A percentile compares a stretch with the other conserved stretches of the same genome.
Evolutionary conservation across 345 rosid species (phyloP).

Genomic region (Raphanus raphanistrum): DNA sequence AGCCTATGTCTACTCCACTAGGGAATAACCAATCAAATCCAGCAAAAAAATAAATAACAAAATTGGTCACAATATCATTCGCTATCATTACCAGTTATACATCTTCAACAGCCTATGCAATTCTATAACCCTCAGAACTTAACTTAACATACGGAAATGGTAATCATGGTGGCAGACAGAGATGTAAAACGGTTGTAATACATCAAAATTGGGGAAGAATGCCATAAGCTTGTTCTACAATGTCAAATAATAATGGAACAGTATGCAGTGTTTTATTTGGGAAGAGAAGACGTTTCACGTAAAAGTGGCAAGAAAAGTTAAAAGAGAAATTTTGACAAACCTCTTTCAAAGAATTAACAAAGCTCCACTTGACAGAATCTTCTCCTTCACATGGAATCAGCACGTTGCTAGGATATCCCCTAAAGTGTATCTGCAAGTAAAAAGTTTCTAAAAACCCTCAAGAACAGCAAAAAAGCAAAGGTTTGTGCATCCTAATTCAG

Average conservation of each 20-base stretch:
- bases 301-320: background rate
- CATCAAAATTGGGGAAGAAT: too few relatives aligned
- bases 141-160: background rate
- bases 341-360: constrained; percentile 90
- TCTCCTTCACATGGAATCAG: constrained; percentile 90
- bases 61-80: background rate
- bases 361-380: constrained; percentile 92
- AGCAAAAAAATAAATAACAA: background rate
- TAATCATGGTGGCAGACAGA: background rate
- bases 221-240: too few relatives aligned
- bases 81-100: background rate
- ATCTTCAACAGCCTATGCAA: background rate
- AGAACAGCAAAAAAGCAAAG: background rate
- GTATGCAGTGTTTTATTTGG: background rate
- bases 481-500: background rate
- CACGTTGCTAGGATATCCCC: constrained; percentile 83
- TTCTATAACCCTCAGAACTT: background rate
- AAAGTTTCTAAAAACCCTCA: background rate
- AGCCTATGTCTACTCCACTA: background rate
- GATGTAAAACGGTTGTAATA: background rate
- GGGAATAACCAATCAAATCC: too few relatives aligned
- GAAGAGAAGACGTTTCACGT: background rate
- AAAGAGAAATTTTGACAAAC: constrained; percentile 39
- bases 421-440: constrained; percentile 75
- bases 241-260: background rate